These are phyloP conservation scores for Arachis hypogaea DNA, from an alignment of 306 rosid species.

Conservation along the genomic window DNA sequence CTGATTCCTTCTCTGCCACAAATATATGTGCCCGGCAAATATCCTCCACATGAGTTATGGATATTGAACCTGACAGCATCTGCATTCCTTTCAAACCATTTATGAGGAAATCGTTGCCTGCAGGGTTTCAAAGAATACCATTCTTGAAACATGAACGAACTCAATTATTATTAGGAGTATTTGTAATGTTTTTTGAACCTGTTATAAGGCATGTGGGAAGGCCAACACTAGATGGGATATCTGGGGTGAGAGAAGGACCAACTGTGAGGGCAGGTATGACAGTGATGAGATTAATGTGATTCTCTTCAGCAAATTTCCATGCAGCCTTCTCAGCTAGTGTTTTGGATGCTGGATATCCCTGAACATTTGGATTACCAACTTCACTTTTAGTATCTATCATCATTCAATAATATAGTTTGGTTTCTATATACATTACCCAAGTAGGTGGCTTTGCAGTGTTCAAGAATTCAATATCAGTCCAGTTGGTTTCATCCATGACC, in stretches of 20 bases:
- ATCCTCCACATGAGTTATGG: conserved; percentile 76
- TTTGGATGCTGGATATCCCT: conserved; percentile 86
- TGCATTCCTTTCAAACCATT: conserved; percentile 74
- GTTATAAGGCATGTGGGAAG: conserved; percentile 58
- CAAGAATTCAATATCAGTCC: conserved; percentile 76
- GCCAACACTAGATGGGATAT: conserved; percentile 62
- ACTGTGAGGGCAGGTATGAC: conserved; percentile 69
- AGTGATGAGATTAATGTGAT: conserved; percentile 73
- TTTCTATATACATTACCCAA: conserved; percentile 54
- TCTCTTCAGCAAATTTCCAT: conserved; percentile 75
- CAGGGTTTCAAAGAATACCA: conserved; percentile 8
- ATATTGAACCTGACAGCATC: conserved; percentile 67
- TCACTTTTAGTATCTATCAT: conserved; percentile 8
- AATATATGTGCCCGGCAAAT: conserved; percentile 72
- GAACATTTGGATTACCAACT: conserved; percentile 30
- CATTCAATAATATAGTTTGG: neutral
- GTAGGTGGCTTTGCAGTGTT: conserved; percentile 65
- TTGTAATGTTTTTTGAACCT: conserved; percentile 50
- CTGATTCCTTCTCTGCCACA: conserved; percentile 82
- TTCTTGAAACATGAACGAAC: conserved; percentile 13
- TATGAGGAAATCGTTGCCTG: conserved; percentile 72
- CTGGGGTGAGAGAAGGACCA: conserved; percentile 72
- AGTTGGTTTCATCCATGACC: conserved; percentile 61
- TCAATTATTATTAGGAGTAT: neutral
- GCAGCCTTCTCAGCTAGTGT: conserved; percentile 76